Conservation (phyloP, 169 alveolate genomes). For the Neospora caninum region DNA sequence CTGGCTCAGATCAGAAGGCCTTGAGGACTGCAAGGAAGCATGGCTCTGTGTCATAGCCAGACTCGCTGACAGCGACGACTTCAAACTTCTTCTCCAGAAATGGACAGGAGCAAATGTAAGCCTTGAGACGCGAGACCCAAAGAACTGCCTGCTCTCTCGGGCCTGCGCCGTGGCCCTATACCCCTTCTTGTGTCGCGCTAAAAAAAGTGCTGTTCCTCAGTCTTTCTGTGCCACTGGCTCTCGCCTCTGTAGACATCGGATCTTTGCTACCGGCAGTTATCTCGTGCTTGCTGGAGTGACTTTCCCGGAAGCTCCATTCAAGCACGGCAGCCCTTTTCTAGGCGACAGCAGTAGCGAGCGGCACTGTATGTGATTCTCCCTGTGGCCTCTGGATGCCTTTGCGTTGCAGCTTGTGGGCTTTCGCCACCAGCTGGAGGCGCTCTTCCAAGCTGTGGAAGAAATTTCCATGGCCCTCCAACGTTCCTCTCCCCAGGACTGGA, state of each 20-base stretch:
- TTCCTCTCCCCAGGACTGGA: conserved; percentile 66
- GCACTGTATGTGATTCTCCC: background rate
- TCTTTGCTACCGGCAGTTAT: no score
- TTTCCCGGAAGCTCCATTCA: no score
- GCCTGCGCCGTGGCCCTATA: no score
- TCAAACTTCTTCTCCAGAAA: conserved; percentile 41
- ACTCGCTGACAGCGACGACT: conserved; percentile 49
- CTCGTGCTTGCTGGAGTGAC: no score
- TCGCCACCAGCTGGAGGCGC: conserved; percentile 38
- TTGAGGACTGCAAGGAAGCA: conserved; percentile 29
- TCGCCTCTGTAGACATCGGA: no score
- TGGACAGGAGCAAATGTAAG: conserved; percentile 20
- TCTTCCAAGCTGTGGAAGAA: conserved; percentile 54
- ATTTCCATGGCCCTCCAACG: conserved; percentile 68
- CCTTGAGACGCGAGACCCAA: background rate
- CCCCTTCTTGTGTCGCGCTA: no score
- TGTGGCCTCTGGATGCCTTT: background rate
- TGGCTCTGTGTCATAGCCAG: conserved; percentile 55
- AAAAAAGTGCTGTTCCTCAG: no score
- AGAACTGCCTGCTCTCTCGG: background rate
- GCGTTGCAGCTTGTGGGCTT: conserved; percentile 3
- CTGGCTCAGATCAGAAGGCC: conserved; percentile 43
- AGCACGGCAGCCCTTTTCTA: no score
- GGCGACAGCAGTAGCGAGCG: no score
- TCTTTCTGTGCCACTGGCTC: no score